Conservation (phyloP, 495 filamentous ascomycete species). For the Amphirosellinia nigrospora region DNA sequence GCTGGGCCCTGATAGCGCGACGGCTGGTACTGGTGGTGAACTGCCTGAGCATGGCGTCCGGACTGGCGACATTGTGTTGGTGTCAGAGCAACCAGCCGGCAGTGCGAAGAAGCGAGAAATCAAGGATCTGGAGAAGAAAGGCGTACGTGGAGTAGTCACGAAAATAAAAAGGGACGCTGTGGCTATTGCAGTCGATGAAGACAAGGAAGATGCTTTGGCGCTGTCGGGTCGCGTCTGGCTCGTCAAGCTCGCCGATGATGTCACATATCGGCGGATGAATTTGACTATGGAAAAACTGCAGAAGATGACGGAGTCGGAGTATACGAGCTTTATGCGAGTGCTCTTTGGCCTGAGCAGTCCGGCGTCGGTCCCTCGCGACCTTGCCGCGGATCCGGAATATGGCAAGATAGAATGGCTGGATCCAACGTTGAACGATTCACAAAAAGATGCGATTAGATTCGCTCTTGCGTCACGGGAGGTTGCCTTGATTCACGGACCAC, state of each 20-base stretch:
- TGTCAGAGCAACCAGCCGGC: conserved; percentile 74
- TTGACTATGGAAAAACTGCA: conserved; percentile 81
- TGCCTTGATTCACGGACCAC: conserved; percentile 93
- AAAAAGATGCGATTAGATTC: conserved; percentile 90
- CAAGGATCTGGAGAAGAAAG: conserved; percentile 64
- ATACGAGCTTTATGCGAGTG: conserved; percentile 78
- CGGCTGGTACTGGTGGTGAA: conserved; percentile 53
- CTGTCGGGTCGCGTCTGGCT: conserved; percentile 66
- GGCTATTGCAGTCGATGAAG: conserved; percentile 70
- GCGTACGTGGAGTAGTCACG: conserved; percentile 82
- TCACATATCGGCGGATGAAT: conserved; percentile 90
- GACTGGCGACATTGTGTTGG: conserved; percentile 83
- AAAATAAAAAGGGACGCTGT: conserved; percentile 68
- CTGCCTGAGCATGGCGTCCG: conserved; percentile 84
- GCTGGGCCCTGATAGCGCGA: conserved; percentile 74
- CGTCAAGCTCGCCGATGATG: conserved; percentile 94
- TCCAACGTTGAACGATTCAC: conserved; percentile 80
- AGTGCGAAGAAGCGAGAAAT: conserved; percentile 76
- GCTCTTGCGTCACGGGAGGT: conserved; percentile 83
- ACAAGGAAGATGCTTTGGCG: conserved; percentile 64
- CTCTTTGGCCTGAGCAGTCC: conserved; percentile 76
- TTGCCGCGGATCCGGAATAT: conserved; percentile 41
- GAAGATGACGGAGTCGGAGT: conserved; percentile 72
- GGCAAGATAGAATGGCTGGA: conserved; percentile 73
- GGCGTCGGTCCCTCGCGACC: conserved; percentile 58